Base-by-base conservation (phyloP, 306 rosid genomes). In the Cotoneaster glaucophyllus region DNA sequence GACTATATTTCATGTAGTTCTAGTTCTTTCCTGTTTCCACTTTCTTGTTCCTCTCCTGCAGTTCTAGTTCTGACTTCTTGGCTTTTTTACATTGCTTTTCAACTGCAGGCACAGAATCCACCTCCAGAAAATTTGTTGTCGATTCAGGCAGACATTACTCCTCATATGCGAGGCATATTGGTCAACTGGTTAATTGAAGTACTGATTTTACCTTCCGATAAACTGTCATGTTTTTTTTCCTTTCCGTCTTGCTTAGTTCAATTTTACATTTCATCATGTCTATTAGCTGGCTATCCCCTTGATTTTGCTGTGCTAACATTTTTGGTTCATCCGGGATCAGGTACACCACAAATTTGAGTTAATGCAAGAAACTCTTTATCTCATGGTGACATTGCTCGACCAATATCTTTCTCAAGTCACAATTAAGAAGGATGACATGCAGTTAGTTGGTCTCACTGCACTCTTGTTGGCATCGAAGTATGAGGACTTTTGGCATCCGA, bases 401-500 rank as follows among this genome's bases (percentile, higher is more conserved):
- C 91, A 88, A 80, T 90, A 86, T 88, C 90, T 95, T 68, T 92
- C 98, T 64, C 92, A 70, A 74, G 93, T 85, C 71, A 63, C 82
- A 57, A 71, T 88, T 8, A 74, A 85, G 80, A 95, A 82, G 86
- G 85, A 78, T 74, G 97, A 92, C 74, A 75, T 92, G 88, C 97
- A 92, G 82, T 86, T 92, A 83, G 93, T 95, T 86, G 98, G 97
- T 82, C 92, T 95, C 24, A 89, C 97, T n/a, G 87, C 97, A 31
- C 89, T 95, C 77, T 69, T 95, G 75, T 78, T 95, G 82, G 97
- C 98, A 70, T 92, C 98, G 8, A 95, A 95, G 72, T 92, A 92
- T 17, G 98, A 95, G 81, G 97, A 92, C 61, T 92, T 90, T 76
- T 95, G 97, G 97, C 97, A 92, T 89, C 97, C 97, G 41, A 86